phyloP scores from a whole-genome alignment of 2,329 filamentous ascomycete genomes.

The Talaromyces sp. region DNA sequence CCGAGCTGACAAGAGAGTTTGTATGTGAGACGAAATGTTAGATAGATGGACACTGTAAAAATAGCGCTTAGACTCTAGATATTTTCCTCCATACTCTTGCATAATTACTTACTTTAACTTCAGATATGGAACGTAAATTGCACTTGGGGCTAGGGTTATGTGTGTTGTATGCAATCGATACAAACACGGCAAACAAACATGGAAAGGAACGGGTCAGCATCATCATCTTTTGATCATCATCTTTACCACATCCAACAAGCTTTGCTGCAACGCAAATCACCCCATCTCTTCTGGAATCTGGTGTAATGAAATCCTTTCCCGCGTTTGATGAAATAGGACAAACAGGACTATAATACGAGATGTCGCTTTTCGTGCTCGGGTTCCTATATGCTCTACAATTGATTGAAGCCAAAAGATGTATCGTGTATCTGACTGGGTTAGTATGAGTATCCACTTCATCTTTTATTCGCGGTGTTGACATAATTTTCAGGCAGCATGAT shows the following conservation, averaged over 20 bases:
- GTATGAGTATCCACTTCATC: neutral
- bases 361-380: neutral
- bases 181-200: neutral
- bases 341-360: neutral
- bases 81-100: no score
- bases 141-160: neutral
- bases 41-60: no score
- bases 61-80: no score
- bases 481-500: neutral
- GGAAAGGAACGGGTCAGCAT: neutral
- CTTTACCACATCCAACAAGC: neutral
- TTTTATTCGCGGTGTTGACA: neutral
- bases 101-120: no score
- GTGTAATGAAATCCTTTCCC: no score
- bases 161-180: neutral
- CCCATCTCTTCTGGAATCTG: neutral
- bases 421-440: neutral
- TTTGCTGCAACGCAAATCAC: no score
- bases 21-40: no score
- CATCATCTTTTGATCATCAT: neutral
- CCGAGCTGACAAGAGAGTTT: no score
- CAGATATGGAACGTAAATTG: neutral
- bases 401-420: neutral
- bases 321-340: neutral
- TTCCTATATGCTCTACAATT: neutral